Base-by-base conservation (phyloP, 805 yeast genomes). In the Zygoascus bituminiphila region DNA sequence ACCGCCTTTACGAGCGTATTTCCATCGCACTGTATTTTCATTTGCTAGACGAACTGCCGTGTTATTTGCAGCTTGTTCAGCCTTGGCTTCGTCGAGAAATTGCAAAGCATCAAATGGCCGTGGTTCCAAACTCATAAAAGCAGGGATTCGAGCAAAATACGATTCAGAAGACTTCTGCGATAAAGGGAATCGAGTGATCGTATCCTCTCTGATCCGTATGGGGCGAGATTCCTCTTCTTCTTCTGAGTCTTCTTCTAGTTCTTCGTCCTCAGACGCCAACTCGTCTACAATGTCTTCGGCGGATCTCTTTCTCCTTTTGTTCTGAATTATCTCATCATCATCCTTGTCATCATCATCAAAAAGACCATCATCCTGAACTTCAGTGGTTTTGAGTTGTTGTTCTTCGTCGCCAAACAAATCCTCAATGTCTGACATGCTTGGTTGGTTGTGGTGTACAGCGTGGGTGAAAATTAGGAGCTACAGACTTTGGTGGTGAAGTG, bases 1-100 rank as follows among this genome's bases (percentile, higher is more conserved):
- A 52, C 83, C 88, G 46, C 74, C 70, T n/a, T 76, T 77, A 50
- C 83, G 78, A 14, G 88, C 83, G 64, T 89, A 91, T 66, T 95
- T 79, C 98, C 98, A 93, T 61, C 98, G 78, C 29, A 93, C 73
- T 0, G 96, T 88, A 64, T 88, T 91, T 59, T 85, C 88, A 53
- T 82, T 87, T 48, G 78, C 73, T 29, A 83, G 68, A 59, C 78
- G 78, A 52, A 57, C 44, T 21, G 71, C 54, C 37, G 69, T 63
- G 38, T 45, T 51, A 5, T 66, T 68, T 12, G 20, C 23, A 5
- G 20, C 19, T 50, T 67, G 76, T 54, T 61, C 66, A 52, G 55
- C 57, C 7, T 59, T 54, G 21, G 55, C 57, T 60, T 62, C 70
- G 51, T 76, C 79, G 51, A 82, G 72, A 61, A 83, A 83, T 21